Base-by-base conservation (phyloP, 176 grass and related monocot species). In the Elaeis guineensis region DNA sequence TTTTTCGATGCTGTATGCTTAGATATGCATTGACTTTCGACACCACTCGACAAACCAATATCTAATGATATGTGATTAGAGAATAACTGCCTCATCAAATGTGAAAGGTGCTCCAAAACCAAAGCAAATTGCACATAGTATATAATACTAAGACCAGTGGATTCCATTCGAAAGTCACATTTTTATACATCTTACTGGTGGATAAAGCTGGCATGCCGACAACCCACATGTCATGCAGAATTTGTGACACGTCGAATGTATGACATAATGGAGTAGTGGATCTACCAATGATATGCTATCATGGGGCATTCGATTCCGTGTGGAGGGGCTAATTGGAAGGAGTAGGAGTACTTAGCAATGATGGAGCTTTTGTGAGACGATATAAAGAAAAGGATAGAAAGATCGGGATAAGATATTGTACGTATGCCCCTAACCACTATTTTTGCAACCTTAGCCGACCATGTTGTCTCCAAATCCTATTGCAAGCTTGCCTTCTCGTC, bases 21-120 rank as follows among this genome's bases (percentile, higher is more conserved):
- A 77, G 65, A 77, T 63, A 70, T 69, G 75, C 65, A 70, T 77
- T 77, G 75, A 77, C 65, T 77, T 77, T 23, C 4, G 18, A 69
- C 21, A 57, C 64, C 56, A 69, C 55, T 62, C 57, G 55, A 2
- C 58, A 77, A 70, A 70, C 26, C 65, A 70, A 77, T 51, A 70
- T 77, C 65, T 70, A 57, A 70, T 63, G 65, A 77, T 49, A 69
- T 77, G 63, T 77, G 57, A 77, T 77, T 70, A 77, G 57, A 62
- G 65, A 77, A 63, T 57, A 69, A 77, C 44, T 69, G n/a, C 65
- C 52, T 68, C 56, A 39, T 23, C 65, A 25, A 69, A 25, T 58
- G n/a, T 16, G 30, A 59, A 69, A 39, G 52, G 52, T 63, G 53
- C 32, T 24, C 17, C 6, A 15, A 18, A 60, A 20, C 18, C 15